These are phyloP conservation scores for Excoecaria cochinchinensis DNA, from an alignment of 345 rosid species.

Conservation along the genomic window DNA sequence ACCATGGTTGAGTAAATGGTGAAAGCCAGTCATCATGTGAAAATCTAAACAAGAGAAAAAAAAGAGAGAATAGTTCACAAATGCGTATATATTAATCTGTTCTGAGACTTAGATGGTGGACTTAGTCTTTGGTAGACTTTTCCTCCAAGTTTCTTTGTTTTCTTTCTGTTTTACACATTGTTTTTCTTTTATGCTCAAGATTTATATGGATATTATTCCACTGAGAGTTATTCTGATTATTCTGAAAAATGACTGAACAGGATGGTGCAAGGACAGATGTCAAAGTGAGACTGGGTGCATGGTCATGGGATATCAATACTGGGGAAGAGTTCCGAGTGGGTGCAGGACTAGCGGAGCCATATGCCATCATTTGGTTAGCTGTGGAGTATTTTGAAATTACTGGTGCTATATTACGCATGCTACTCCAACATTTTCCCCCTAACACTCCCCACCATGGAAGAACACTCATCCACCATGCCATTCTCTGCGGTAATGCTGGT, in stretches of 20 bases:
- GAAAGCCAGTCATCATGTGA: too few relatives aligned
- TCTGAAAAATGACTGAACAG: slow-evolving; percentile 39
- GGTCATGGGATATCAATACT: slow-evolving; percentile 88
- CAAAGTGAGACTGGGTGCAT: slow-evolving; percentile 79
- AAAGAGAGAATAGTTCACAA: background rate
- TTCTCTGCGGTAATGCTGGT: slow-evolving; percentile 73
- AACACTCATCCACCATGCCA: slow-evolving; percentile 91
- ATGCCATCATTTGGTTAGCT: slow-evolving; percentile 82
- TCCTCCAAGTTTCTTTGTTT: background rate
- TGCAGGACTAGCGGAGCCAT: slow-evolving; percentile 96
- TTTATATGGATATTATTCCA: background rate
- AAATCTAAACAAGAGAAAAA: background rate
- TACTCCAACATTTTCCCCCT: slow-evolving; percentile 51
- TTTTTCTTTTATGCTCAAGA: background rate
- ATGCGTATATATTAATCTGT: background rate
- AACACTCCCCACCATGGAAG: slow-evolving; percentile 60
- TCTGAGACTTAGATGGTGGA: background rate
- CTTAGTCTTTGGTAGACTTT: background rate
- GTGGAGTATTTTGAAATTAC: slow-evolving; percentile 86
- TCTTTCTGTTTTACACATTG: background rate
- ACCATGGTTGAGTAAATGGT: too few relatives aligned
- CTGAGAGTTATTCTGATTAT: background rate
- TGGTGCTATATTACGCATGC: slow-evolving; percentile 68
- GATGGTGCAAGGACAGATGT: slow-evolving; percentile 57
- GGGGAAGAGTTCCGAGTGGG: slow-evolving; percentile 96